Percentiles rank a stretch among this genome's conserved stretches.
Conservation (phyloP, 345 rosid species). For the Camelina sativa region DNA sequence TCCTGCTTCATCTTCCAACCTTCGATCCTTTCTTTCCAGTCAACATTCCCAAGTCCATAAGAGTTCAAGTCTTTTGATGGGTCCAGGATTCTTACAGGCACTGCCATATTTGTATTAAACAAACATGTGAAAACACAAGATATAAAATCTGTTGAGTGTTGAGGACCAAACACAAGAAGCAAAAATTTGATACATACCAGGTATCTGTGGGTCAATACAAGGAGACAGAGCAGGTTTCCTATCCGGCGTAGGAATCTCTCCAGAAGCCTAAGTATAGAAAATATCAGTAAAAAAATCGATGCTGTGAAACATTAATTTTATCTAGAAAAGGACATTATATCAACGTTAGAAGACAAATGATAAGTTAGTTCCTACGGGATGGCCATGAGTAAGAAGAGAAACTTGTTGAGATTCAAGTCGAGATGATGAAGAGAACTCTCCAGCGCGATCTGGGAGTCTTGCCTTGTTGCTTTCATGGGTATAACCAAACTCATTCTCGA, state of each 20-base stretch:
- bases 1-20: constrained; percentile 98
- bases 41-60: constrained; percentile 89
- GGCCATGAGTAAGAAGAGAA: constrained; percentile 85
- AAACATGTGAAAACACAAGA: constrained; percentile 3
- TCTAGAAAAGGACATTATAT: too few species aligned
- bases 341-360: neutral
- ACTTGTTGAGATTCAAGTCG: constrained; percentile 87
- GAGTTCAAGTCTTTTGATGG: constrained; percentile 96
- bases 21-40: constrained; percentile 97
- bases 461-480: constrained; percentile 61
- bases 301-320: neutral
- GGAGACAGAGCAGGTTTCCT: constrained; percentile 67
- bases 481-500: constrained; percentile 87
- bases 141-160: neutral
- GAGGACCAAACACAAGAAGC: constrained; percentile 14
- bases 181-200: constrained; percentile 55
- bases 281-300: neutral
- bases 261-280: constrained; percentile 65
- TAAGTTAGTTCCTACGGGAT: constrained; percentile 50
- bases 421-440: constrained; percentile 83
- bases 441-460: constrained; percentile 68
- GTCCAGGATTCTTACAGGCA: constrained; percentile 80
- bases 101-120: constrained; percentile 45
- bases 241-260: constrained; percentile 86
- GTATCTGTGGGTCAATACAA: constrained; percentile 82